Percentiles rank a stretch among this genome's conserved stretches.
These are phyloP conservation scores for Rhizoclosmatium sp. DNA, from an alignment of 192 early-diverging fungal genomes.

Conservation along the genomic window DNA sequence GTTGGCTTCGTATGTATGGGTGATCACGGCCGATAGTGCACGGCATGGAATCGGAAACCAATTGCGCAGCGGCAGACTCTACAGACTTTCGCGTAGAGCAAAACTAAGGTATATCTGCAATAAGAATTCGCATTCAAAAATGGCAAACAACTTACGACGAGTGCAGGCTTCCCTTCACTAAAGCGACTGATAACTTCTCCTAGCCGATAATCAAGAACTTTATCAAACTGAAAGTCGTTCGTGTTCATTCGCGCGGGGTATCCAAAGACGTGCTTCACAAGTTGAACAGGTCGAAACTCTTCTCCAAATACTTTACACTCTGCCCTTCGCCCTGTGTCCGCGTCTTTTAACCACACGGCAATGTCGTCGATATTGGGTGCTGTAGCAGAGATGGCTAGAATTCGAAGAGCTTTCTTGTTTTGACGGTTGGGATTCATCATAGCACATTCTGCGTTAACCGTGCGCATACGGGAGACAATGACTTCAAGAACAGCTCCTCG, in stretches of 20 bases:
- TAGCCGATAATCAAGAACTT: conserved; percentile 60
- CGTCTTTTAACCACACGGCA: conserved; percentile 67
- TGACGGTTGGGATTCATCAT: not conserved
- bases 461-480: conserved; percentile 62
- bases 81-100: conserved; percentile 58
- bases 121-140: not conserved
- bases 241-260: conserved; percentile 43
- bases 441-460: conserved; percentile 45
- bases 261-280: conserved; percentile 62
- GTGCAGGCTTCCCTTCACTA: conserved; percentile 51
- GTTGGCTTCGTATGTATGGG: conserved; percentile 50
- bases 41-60: conserved; percentile 37
- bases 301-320: conserved; percentile 68
- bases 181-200: conserved; percentile 46
- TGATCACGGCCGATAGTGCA: conserved; percentile 33
- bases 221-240: conserved; percentile 65
- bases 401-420: conserved; percentile 42
- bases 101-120: conserved; percentile 41
- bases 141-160: conserved; percentile 45
- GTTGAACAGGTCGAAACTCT: conserved; percentile 71
- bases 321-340: conserved; percentile 32
- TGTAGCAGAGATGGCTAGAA: conserved; percentile 74
- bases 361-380: conserved; percentile 75
- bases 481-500: conserved; percentile 80
- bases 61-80: conserved; percentile 44